These are phyloP conservation scores for Platanthera guangdongensis DNA, from an alignment of 106 monocot species.

Conservation along the genomic window DNA sequence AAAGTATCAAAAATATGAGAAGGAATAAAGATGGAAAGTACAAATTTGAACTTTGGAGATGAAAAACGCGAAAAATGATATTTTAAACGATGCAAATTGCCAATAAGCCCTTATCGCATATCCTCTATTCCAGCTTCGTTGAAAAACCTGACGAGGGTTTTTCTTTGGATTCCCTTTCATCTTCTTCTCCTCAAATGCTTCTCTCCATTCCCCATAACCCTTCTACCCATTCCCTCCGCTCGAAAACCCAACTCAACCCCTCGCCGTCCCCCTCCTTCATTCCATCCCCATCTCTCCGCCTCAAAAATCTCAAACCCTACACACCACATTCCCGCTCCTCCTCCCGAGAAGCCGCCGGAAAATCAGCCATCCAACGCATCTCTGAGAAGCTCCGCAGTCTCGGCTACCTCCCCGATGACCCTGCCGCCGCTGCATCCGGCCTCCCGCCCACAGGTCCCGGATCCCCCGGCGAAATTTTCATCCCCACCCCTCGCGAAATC, in stretches of 20 bases:
- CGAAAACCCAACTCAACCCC: not conserved
- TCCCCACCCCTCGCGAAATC: constrained; percentile 59
- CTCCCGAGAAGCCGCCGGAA: constrained; percentile 21
- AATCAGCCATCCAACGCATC: constrained; percentile 71
- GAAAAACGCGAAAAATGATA: too few species aligned
- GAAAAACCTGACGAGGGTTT: too few species aligned
- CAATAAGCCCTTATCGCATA: too few species aligned
- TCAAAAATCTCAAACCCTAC: constrained; percentile 9
- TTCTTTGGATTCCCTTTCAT: not conserved
- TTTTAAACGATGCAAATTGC: too few species aligned
- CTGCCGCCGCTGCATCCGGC: not conserved
- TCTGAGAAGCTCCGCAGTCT: constrained; percentile 94
- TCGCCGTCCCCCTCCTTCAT: not conserved
- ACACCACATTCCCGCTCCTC: not conserved
- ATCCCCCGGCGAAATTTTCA: constrained; percentile 79
- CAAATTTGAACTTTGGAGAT: too few species aligned
- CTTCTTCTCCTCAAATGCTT: constrained; percentile 4
- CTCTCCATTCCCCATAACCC: constrained; percentile 9
- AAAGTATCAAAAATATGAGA: too few species aligned
- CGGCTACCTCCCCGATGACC: constrained; percentile 46
- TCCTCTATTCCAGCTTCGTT: too few species aligned
- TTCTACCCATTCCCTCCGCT: constrained; percentile 6
- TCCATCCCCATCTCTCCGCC: constrained; percentile 3
- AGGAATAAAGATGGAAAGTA: too few species aligned
- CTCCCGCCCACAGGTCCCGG: constrained; percentile 1